Evolutionary conservation across 805 yeast genomes (phyloP), one percentile per base, ranked within the genome.

Genomic region (Wickerhamomyces rabaulensis): DNA sequence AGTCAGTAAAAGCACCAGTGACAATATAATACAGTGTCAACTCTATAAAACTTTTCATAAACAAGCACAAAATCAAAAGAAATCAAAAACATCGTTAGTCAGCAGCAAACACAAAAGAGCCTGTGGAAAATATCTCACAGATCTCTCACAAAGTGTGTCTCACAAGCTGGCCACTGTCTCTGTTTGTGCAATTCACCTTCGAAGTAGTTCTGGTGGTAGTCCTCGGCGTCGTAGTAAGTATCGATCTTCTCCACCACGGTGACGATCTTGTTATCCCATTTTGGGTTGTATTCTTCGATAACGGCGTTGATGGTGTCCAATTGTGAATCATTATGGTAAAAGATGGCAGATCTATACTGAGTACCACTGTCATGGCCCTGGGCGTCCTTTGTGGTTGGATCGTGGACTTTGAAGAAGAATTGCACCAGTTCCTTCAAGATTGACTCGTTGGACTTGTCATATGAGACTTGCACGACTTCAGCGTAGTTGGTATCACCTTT

Each of bases 331-430:
- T 66, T 57, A 57, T 81, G 85, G 9, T 83, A 72, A 66, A 81
- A 88, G 10, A 94, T 76, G 2, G 83, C 96, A 16, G 92, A 82
- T 58, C 97, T 78, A 69, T 92, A 92, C 65, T 94, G 98, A 1
- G 92, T 79, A 9, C 99, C 99, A 9, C 58, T 56, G 60, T 92
- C 97, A 17, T 87, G 86, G 3, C 99, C 99, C 66, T 94, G 98
- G 2, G 76, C 61, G 58, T 91, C 80, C 44, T 75, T 50, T 2
- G 90, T 83, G 2, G 98, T 94, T 41, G 99, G 98, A 66, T 94
- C 98, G 64, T 92, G 99, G 64, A 89, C 88, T 58, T 84, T 74
- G 71, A 89, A 47, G 75, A 90, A 91, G 52, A 89, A 85, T 51
- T 83, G 92, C 40, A 86, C 67, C 42, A 91, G 67, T 21, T 82